Evolutionary conservation across 2,329 filamentous ascomycete genomes (phyloP).

Genomic region (Cordyceps javanica): DNA sequence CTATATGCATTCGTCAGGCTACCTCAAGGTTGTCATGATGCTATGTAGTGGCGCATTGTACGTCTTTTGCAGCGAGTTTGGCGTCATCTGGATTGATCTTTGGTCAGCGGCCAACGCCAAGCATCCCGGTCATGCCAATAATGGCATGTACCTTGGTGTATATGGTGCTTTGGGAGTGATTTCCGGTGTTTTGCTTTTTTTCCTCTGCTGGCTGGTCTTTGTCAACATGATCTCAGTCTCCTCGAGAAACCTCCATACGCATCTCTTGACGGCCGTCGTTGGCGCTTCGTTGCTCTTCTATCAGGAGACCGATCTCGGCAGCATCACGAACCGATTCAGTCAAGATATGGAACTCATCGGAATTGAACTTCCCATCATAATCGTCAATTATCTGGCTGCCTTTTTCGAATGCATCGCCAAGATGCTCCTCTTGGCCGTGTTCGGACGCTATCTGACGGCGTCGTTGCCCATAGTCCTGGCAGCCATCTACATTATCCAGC

Average conservation of each 20-base stretch:
- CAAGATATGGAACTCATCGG: conserved; percentile 35
- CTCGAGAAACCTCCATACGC: conserved; percentile 5
- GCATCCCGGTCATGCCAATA: conserved; percentile 14
- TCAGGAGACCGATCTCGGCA: conserved; percentile 28
- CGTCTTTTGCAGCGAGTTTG: conserved; percentile 17
- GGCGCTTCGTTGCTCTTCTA: conserved; percentile 28
- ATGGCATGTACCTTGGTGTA: conserved; percentile 19
- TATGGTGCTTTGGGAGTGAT: not conserved
- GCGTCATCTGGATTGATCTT: conserved; percentile 21
- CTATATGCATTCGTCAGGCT: conserved; percentile 17
- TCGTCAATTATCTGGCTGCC: conserved; percentile 11
- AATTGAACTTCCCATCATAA: conserved; percentile 26
- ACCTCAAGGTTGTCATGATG: conserved; percentile 13
- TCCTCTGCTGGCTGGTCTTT: not conserved
- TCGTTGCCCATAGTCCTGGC: conserved; percentile 33
- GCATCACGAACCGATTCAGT: conserved; percentile 31
- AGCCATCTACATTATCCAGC: conserved; percentile 25
- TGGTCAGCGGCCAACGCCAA: conserved; percentile 20
- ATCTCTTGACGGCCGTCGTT: not conserved
- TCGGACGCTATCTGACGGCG: conserved; percentile 14
- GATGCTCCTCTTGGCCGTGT: not conserved
- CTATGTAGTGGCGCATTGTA: conserved; percentile 13
- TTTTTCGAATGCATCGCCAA: not conserved
- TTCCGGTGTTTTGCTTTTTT: not conserved
- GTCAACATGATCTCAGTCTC: conserved; percentile 6